phyloP scores from a whole-genome alignment of 2,329 filamentous ascomycete genomes.

The Alternaria solani region DNA sequence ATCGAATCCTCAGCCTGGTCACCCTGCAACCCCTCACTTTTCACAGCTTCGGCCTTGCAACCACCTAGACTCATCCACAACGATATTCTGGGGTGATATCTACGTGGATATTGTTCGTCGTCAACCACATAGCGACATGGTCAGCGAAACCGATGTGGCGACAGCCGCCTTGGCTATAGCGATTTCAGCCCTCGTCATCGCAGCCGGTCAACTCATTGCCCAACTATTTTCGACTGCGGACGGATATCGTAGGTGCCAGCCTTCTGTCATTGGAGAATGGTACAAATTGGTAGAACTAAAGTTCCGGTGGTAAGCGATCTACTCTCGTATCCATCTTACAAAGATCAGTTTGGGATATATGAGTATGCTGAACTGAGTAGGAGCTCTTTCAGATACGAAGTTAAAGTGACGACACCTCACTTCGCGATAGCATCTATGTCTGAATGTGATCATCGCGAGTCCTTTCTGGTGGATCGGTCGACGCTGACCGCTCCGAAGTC shows the following conservation, averaged over 20 bases:
- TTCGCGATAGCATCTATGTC: background rate
- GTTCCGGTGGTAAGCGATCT: slow-evolving; percentile 11
- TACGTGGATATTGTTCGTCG: too few species aligned
- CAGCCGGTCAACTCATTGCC: slow-evolving; percentile 8
- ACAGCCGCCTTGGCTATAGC: slow-evolving; percentile 13
- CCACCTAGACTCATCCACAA: too few species aligned
- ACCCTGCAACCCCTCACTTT: background rate
- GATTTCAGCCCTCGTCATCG: slow-evolving; percentile 15
- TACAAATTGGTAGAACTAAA: background rate
- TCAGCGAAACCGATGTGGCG: slow-evolving; percentile 1
- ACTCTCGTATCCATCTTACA: too few species aligned
- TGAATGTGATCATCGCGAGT: background rate
- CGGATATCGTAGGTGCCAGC: slow-evolving; percentile 20
- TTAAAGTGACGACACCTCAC: slow-evolving; percentile 18
- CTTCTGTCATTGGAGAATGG: slow-evolving; percentile 12
- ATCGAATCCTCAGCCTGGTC: background rate
- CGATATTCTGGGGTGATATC: accelerated
- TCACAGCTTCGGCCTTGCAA: background rate
- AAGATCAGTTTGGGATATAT: too few species aligned
- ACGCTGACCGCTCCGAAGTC: too few species aligned
- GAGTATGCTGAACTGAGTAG: background rate
- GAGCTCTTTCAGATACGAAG: slow-evolving; percentile 17
- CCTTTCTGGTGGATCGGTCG: too few species aligned
- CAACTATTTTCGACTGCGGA: slow-evolving; percentile 22
- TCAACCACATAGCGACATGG: background rate